Percentiles rank a stretch among this genome's conserved stretches.
Conservation (phyloP, 805 yeast genomes). For the Suhomyces emberorum region DNA sequence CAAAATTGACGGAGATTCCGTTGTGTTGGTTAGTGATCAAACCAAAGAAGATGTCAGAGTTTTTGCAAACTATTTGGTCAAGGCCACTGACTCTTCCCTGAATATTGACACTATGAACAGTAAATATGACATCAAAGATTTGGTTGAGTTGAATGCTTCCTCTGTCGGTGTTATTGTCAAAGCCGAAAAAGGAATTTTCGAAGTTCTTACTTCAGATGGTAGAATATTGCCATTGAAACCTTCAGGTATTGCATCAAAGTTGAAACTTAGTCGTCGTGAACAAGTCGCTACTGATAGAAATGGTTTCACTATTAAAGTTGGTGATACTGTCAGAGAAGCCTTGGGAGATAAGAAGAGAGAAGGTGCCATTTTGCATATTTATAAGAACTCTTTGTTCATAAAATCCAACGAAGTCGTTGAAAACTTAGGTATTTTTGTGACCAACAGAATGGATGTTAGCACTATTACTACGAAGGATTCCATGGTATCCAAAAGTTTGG, state of each 20-base stretch:
- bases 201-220: conserved; percentile 80
- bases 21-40: conserved; percentile 85
- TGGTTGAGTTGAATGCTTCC: conserved; percentile 83
- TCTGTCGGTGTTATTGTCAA: conserved; percentile 85
- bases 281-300: conserved; percentile 81
- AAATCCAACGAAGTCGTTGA: conserved; percentile 77
- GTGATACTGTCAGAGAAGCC: conserved; percentile 86
- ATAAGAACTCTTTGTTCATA: conserved; percentile 73
- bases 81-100: conserved; percentile 80
- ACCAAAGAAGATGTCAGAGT: conserved; percentile 86
- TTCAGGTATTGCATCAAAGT: conserved; percentile 75
- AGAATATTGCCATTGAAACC: conserved; percentile 69
- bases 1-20: conserved; percentile 75
- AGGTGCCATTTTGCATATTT: conserved; percentile 84
- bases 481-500: conserved; percentile 50
- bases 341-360: conserved; percentile 69
- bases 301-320: conserved; percentile 82
- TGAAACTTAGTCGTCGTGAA: conserved; percentile 60
- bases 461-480: conserved; percentile 85
- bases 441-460: conserved; percentile 68
- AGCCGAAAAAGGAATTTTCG: conserved; percentile 84
- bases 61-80: conserved; percentile 85
- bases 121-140: conserved; percentile 80
- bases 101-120: conserved; percentile 60
- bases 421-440: conserved; percentile 88